A percentile compares a stretch with the other conserved stretches of the same genome.
Conservation (phyloP, 305 asterid species). For the Rubia tinctorum region DNA sequence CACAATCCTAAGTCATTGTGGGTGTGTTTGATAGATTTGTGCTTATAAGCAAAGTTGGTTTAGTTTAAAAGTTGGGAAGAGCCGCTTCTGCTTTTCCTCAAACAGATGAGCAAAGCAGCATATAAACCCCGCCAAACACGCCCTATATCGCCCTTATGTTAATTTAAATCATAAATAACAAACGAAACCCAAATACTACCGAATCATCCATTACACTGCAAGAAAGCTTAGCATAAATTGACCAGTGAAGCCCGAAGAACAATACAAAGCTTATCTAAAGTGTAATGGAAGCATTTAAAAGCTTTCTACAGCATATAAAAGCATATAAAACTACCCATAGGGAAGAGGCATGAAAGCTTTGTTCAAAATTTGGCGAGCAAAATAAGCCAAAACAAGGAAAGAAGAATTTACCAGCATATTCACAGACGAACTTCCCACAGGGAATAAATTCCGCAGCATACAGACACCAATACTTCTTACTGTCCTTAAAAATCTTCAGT, state of each 20-base stretch:
- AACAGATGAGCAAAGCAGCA: too few relatives aligned
- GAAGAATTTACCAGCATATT: conserved; percentile 59
- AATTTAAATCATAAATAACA: not conserved
- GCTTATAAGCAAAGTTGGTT: too few relatives aligned
- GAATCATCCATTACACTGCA: not conserved
- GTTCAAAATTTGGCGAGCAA: too few relatives aligned
- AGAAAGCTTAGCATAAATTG: not conserved
- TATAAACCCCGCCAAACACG: too few relatives aligned
- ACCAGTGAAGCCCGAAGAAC: not conserved
- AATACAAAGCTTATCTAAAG: not conserved
- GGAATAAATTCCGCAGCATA: conserved; percentile 57
- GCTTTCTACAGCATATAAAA: too few relatives aligned
- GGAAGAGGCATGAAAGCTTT: too few relatives aligned
- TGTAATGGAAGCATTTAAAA: too few relatives aligned
- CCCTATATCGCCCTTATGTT: not conserved
- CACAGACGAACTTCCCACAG: conserved; percentile 64
- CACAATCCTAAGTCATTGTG: not conserved
- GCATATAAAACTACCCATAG: too few relatives aligned
- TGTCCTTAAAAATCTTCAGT: conserved; percentile 58
- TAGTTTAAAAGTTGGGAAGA: too few relatives aligned
- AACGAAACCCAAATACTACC: not conserved
- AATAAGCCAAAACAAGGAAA: not conserved
- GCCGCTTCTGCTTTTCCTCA: too few relatives aligned
- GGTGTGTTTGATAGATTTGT: too few relatives aligned
- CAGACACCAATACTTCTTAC: conserved; percentile 74